Percentiles rank a stretch among this genome's conserved stretches.
Evolutionary conservation across 2,329 filamentous ascomycete species (phyloP).

Genomic region (Exophiala mesophila): DNA sequence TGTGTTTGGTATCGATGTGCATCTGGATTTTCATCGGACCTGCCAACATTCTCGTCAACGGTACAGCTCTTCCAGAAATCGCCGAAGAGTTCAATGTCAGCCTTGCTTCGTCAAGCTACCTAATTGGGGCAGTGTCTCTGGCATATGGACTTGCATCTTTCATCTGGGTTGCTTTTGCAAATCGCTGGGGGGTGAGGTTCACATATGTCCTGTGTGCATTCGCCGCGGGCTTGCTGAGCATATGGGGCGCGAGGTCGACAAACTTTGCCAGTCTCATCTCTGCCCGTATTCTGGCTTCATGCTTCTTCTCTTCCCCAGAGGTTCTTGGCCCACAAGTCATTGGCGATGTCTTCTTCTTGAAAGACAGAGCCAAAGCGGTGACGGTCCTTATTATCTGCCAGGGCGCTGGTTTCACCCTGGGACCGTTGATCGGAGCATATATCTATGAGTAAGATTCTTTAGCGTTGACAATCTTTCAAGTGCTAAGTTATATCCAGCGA

Average conservation of each 20-base stretch:
- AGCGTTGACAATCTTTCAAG: neutral
- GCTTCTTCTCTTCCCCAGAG: constrained; percentile 1
- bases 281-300: constrained; percentile 1
- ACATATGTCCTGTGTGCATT: neutral
- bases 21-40: constrained; percentile 2
- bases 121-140: neutral
- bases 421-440: constrained; percentile 6
- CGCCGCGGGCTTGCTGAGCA: neutral
- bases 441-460: constrained; percentile 4
- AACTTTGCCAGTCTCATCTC: too few relatives aligned
- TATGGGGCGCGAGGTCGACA: too few relatives aligned
- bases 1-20: neutral
- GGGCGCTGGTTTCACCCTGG: constrained; percentile 1
- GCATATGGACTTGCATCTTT: neutral
- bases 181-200: constrained; percentile 2
- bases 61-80: neutral
- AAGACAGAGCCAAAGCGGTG: constrained; percentile 4
- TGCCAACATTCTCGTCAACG: neutral
- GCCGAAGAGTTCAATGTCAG: neutral
- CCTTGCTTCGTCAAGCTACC: neutral
- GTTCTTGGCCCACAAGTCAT: constrained; percentile 5
- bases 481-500: neutral
- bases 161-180: constrained; percentile 1
- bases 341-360: constrained; percentile 5
- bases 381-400: constrained; percentile 1